Evolutionary conservation across 2,329 filamentous ascomycete species (phyloP).

Genomic region (Pseudocercospora cruenta): DNA sequence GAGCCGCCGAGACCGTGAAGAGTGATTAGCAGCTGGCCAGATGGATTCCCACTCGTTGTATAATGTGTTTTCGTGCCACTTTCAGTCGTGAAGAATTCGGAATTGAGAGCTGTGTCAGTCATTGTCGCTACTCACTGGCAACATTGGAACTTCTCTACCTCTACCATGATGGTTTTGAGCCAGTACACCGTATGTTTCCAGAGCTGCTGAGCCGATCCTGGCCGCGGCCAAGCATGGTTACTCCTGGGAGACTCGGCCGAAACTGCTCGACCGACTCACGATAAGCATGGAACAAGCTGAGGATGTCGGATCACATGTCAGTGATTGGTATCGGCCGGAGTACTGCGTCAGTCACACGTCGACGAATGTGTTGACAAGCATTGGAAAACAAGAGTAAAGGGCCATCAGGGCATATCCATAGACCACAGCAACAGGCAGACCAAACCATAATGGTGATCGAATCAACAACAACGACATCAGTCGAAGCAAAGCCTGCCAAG

Average conservation of each 20-base stretch:
- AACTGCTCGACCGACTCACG: not conserved
- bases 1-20: slow-evolving; percentile 20
- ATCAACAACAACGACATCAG: slow-evolving; percentile 9
- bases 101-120: not conserved
- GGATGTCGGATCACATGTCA: not conserved
- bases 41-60: slow-evolving; percentile 1
- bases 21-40: slow-evolving; percentile 10
- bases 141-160: not conserved
- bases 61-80: slow-evolving; percentile 12
- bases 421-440: not conserved
- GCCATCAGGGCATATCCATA: not conserved
- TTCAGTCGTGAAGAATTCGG: slow-evolving; percentile 2
- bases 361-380: not conserved
- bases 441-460: slow-evolving; percentile 13
- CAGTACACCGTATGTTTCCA: slow-evolving; percentile 4
- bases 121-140: slow-evolving; percentile 1
- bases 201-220: not conserved
- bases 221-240: not conserved
- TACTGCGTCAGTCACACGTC: not conserved
- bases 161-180: slow-evolving; percentile 5
- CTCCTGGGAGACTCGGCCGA: not conserved
- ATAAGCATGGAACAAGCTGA: not conserved
- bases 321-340: not conserved
- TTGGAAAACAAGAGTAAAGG: not conserved
- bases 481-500: slow-evolving; percentile 6